These are phyloP conservation scores for Lobosporangium transversale DNA, from an alignment of 192 early-diverging fungal genomes.

Conservation along the genomic window DNA sequence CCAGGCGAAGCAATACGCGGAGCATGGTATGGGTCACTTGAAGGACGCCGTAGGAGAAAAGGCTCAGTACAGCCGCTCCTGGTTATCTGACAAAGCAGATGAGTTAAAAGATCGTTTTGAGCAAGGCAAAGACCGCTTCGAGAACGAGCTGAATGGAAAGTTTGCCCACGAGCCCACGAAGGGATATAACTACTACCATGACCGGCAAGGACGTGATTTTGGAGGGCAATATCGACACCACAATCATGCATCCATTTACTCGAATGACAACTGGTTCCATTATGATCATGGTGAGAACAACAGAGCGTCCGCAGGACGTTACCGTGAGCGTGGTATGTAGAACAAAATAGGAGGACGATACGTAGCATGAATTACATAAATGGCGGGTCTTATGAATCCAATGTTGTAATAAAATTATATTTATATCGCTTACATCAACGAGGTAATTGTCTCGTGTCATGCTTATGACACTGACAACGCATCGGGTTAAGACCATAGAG, in stretches of 20 bases:
- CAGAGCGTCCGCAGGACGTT: not conserved
- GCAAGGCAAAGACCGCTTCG: constrained; percentile 6
- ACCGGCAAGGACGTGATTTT: constrained; percentile 33
- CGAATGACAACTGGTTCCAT: constrained; percentile 48
- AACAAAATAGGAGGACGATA: not conserved
- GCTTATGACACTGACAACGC: too few relatives aligned
- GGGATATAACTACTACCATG: not conserved
- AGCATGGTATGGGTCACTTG: constrained; percentile 10
- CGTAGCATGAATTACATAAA: too few relatives aligned
- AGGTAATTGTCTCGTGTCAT: too few relatives aligned
- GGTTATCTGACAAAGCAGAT: constrained; percentile 19
- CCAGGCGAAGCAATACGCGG: constrained; percentile 9
- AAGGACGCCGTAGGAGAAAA: constrained; percentile 26
- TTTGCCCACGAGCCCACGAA: not conserved
- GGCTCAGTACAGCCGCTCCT: constrained; percentile 5
- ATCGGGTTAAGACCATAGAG: too few relatives aligned
- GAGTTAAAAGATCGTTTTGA: constrained; percentile 24
- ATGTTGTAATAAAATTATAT: too few relatives aligned
- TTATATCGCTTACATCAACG: too few relatives aligned
- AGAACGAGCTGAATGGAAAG: constrained; percentile 10
- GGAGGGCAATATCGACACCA: constrained; percentile 1
- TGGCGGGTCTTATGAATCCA: too few relatives aligned
- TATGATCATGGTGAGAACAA: constrained; percentile 20
- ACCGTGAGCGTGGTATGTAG: constrained; percentile 32
- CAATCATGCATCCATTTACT: constrained; percentile 30